Percentiles rank a stretch among this genome's conserved stretches.
Evolutionary conservation across 2,329 filamentous ascomycete species (phyloP).

Genomic region (Furcasterigmium sp.): DNA sequence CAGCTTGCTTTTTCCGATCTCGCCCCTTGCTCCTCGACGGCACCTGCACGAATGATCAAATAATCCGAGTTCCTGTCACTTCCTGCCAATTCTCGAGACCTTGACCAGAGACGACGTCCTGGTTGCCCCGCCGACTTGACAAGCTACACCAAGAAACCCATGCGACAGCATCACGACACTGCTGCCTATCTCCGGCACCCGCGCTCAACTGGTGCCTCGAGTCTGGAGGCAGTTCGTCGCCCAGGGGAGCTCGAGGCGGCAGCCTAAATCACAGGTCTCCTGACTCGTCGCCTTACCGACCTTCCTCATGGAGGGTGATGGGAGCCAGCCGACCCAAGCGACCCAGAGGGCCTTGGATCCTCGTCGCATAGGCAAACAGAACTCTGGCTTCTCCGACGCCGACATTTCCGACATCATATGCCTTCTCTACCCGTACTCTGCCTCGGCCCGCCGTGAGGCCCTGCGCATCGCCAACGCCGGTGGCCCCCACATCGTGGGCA

Average conservation of each 20-base stretch:
- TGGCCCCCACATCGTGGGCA: slow-evolving; percentile 44
- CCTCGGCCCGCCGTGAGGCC: slow-evolving; percentile 68
- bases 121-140: slow-evolving; percentile 2
- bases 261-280: slow-evolving; percentile 6
- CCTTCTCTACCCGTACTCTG: slow-evolving; percentile 75
- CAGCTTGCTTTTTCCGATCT: too few species aligned
- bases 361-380: slow-evolving; percentile 70
- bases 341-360: slow-evolving; percentile 82
- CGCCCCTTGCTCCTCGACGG: too few species aligned
- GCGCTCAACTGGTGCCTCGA: background rate
- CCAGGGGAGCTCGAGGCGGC: slow-evolving; percentile 2
- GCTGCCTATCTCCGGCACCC: slow-evolving; percentile 5
- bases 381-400: slow-evolving; percentile 75
- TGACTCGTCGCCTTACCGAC: background rate
- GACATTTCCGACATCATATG: slow-evolving; percentile 87
- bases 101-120: background rate
- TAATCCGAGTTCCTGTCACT: too few species aligned
- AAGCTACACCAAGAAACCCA: slow-evolving; percentile 2
- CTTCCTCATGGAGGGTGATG: slow-evolving; percentile 38
- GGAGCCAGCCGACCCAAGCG: slow-evolving; percentile 42
- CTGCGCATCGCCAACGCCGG: slow-evolving; percentile 40
- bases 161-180: too few species aligned
- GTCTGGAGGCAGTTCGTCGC: background rate
- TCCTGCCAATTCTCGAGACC: too few species aligned
- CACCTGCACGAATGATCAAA: too few species aligned